A percentile compares a stretch with the other conserved stretches of the same genome.
These are phyloP conservation scores for Boechera divaricarpa DNA, from an alignment of 345 rosid genomes.

Conservation along the genomic window DNA sequence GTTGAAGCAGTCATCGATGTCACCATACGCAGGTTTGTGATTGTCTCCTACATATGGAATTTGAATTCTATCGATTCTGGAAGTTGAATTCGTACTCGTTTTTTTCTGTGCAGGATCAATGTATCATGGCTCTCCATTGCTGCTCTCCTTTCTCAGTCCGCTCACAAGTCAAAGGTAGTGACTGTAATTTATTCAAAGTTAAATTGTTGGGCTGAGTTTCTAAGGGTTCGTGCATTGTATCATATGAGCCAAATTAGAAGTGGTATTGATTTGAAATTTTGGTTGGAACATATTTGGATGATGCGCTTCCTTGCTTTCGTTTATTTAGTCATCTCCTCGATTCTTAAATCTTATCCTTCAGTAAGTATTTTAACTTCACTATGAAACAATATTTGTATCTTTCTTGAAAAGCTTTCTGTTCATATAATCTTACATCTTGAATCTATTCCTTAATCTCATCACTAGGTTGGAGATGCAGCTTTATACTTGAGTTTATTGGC, in stretches of 20 bases:
- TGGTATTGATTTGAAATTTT: too few species aligned
- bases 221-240: neutral
- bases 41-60: neutral
- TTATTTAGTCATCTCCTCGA: slow-evolving; percentile 75
- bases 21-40: slow-evolving; percentile 69
- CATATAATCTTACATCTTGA: slow-evolving; percentile 20
- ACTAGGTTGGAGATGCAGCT: slow-evolving; percentile 89
- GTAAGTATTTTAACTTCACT: slow-evolving; percentile 54
- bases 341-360: slow-evolving; percentile 92
- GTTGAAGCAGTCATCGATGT: slow-evolving; percentile 75
- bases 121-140: slow-evolving; percentile 16
- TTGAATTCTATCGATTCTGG: neutral
- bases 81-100: neutral
- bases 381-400: neutral
- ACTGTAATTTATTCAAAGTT: neutral
- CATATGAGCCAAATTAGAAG: neutral
- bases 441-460: neutral
- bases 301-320: slow-evolving; percentile 77
- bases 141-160: neutral
- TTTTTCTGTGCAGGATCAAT: neutral
- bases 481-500: slow-evolving; percentile 80
- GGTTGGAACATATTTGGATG: neutral
- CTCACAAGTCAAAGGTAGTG: neutral
- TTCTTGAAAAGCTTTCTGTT: neutral
- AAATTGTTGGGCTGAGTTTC: neutral